Evolutionary conservation across 2,329 filamentous ascomycete species (phyloP).

Genomic region (Sphaerulina vaccinii): DNA sequence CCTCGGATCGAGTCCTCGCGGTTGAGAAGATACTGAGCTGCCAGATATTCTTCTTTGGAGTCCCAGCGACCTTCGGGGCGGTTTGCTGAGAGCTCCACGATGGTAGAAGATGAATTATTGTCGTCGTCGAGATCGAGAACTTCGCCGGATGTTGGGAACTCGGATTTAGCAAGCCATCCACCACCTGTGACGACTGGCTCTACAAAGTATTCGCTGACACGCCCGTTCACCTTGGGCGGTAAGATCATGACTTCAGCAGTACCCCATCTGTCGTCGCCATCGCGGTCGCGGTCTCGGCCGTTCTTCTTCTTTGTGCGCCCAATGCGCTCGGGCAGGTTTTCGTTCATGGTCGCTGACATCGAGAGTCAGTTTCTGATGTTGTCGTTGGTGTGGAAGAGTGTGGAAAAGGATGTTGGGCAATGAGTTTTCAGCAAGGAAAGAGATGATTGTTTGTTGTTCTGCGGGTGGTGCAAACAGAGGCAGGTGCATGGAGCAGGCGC

Average conservation of each 20-base stretch:
- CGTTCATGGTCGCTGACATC: constrained; percentile 29
- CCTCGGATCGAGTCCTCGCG: constrained; percentile 71
- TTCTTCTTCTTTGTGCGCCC: constrained; percentile 19
- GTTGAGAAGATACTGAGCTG: constrained; percentile 71
- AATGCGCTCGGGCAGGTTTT: constrained; percentile 33
- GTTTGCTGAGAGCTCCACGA: constrained; percentile 44
- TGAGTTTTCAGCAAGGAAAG: neutral
- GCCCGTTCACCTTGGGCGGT: constrained; percentile 30
- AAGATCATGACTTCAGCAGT: constrained; percentile 23
- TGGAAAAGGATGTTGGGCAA: neutral
- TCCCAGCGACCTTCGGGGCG: constrained; percentile 57
- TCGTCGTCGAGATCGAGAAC: constrained; percentile 41
- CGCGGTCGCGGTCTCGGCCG: too few relatives aligned
- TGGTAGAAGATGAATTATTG: constrained; percentile 18
- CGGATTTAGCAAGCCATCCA: constrained; percentile 44
- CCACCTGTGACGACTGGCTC: constrained; percentile 17
- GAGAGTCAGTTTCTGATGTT: constrained; percentile 1
- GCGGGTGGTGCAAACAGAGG: neutral
- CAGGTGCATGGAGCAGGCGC: neutral
- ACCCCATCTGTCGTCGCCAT: constrained; percentile 1
- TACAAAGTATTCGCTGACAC: constrained; percentile 31
- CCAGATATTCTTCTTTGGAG: constrained; percentile 65
- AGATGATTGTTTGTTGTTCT: neutral
- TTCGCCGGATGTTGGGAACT: constrained; percentile 57
- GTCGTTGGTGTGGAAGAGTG: neutral